Evolutionary conservation across 2,329 filamentous ascomycete species (phyloP).

Genomic region (Amauroascus niger): DNA sequence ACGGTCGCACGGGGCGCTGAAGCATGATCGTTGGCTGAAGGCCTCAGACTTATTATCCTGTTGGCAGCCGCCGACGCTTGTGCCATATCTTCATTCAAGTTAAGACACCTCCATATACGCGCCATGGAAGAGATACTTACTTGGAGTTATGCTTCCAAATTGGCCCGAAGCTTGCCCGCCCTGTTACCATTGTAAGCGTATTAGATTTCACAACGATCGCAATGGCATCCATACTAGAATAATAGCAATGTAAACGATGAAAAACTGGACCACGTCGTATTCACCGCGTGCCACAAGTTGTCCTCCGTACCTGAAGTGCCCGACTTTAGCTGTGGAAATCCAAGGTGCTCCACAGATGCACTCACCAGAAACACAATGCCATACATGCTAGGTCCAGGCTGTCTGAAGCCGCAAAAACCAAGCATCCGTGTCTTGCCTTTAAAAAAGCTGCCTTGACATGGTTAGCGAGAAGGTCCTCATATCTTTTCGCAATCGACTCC

Average conservation of each 20-base stretch:
- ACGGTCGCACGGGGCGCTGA: neutral
- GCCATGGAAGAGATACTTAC: slow-evolving; percentile 18
- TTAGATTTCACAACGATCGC: neutral
- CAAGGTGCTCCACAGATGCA: neutral
- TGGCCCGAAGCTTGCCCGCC: slow-evolving; percentile 59
- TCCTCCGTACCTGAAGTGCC: slow-evolving; percentile 51
- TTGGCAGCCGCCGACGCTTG: slow-evolving; percentile 33
- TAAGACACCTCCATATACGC: too few species aligned
- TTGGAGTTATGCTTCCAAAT: slow-evolving; percentile 58
- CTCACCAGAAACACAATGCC: slow-evolving; percentile 51
- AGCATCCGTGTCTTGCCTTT: slow-evolving; percentile 52
- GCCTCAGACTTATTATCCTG: slow-evolving; percentile 28
- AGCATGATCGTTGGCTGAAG: slow-evolving; percentile 1
- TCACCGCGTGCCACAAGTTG: slow-evolving; percentile 47
- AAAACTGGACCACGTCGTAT: slow-evolving; percentile 41
- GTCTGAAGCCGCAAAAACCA: slow-evolving; percentile 61
- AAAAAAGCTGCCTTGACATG: slow-evolving; percentile 53
- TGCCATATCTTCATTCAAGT: slow-evolving; percentile 23
- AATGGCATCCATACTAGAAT: slow-evolving; percentile 33
- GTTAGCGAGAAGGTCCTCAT: slow-evolving; percentile 47
- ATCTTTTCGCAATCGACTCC: slow-evolving; percentile 53
- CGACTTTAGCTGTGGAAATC: neutral
- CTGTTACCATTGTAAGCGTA: slow-evolving; percentile 25
- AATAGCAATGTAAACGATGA: slow-evolving; percentile 54
- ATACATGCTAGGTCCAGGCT: slow-evolving; percentile 55